phyloP scores from a whole-genome alignment of 1,139 yeast genomes.

The Sugiyamaella neomexicana region DNA sequence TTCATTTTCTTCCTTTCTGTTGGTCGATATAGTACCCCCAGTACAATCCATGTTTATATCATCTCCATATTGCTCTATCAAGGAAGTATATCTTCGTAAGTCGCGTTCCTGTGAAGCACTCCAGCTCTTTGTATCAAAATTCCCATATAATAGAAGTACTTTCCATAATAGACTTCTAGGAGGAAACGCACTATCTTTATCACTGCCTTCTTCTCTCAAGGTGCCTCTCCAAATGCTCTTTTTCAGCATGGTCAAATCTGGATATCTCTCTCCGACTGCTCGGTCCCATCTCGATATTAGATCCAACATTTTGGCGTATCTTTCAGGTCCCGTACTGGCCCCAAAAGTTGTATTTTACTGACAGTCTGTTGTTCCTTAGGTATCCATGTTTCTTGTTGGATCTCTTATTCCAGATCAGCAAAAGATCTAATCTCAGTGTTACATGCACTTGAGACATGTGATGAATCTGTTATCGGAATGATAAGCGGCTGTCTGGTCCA shows the following conservation, averaged over 20 bases:
- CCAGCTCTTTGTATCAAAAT: constrained; percentile 29
- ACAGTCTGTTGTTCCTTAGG: no score
- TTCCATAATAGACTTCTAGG: constrained; percentile 34
- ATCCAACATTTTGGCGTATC: not conserved
- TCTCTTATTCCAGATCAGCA: constrained; percentile 4
- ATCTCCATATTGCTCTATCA: constrained; percentile 16
- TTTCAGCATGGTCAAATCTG: constrained; percentile 22
- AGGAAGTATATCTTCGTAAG: constrained; percentile 20
- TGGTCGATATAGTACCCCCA: not conserved
- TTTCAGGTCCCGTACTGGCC: no score
- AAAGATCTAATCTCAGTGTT: not conserved
- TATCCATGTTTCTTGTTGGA: not conserved
- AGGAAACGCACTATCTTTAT: constrained; percentile 19
- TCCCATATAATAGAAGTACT: constrained; percentile 30
- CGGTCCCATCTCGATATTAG: constrained; percentile 17
- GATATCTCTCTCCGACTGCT: constrained; percentile 22
- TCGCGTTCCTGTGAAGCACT: constrained; percentile 23
- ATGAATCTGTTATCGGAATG: not conserved
- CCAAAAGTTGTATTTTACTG: no score
- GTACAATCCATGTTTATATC: constrained; percentile 8
- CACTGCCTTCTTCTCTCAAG: constrained; percentile 10
- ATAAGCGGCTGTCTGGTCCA: not conserved
- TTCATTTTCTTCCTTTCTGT: no score
- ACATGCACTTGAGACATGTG: constrained; percentile 8
- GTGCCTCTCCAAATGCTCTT: constrained; percentile 24